Conservation (phyloP, 108 stramenopile species). For the Fistulifera pelliculosa region DNA sequence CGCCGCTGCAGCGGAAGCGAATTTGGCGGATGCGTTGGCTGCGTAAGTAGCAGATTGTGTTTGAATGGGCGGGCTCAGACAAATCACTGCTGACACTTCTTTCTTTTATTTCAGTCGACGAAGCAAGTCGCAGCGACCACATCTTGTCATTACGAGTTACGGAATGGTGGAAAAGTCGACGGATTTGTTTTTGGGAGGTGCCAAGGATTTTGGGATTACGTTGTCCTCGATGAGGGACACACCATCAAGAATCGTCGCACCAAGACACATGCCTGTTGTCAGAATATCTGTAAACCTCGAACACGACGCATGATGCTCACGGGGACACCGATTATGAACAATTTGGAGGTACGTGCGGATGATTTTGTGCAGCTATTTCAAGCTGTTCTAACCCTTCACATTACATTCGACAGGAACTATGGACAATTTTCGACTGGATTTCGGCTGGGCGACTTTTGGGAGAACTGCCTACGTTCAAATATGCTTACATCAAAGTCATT, state of each 20-base stretch:
- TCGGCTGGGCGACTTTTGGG: constrained; percentile 62
- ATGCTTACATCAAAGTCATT: constrained; percentile 60
- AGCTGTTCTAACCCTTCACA: background rate
- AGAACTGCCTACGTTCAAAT: constrained; percentile 34
- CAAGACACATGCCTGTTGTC: constrained; percentile 47
- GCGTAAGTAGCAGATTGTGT: constrained; percentile 14
- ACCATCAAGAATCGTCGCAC: constrained; percentile 86
- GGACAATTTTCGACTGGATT: constrained; percentile 90
- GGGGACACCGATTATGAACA: constrained; percentile 95
- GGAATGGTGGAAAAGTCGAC: constrained; percentile 33
- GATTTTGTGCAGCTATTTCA: too few relatives aligned
- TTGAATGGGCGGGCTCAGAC: background rate
- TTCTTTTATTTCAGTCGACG: constrained; percentile 10
- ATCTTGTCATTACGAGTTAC: constrained; percentile 71
- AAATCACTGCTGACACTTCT: background rate
- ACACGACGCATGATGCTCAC: constrained; percentile 81
- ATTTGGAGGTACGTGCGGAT: constrained; percentile 21
- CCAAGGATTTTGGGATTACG: constrained; percentile 71
- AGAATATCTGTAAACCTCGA: constrained; percentile 32
- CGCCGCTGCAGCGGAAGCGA: constrained; percentile 22
- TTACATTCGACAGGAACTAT: constrained; percentile 56
- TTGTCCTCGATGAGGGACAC: constrained; percentile 96
- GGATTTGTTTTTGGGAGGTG: constrained; percentile 10
- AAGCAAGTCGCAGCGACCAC: constrained; percentile 19
- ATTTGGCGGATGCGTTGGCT: constrained; percentile 41